Evolutionary conservation across 2,329 filamentous ascomycete genomes (phyloP).

Genomic region (Teratosphaeriaceae sp.): DNA sequence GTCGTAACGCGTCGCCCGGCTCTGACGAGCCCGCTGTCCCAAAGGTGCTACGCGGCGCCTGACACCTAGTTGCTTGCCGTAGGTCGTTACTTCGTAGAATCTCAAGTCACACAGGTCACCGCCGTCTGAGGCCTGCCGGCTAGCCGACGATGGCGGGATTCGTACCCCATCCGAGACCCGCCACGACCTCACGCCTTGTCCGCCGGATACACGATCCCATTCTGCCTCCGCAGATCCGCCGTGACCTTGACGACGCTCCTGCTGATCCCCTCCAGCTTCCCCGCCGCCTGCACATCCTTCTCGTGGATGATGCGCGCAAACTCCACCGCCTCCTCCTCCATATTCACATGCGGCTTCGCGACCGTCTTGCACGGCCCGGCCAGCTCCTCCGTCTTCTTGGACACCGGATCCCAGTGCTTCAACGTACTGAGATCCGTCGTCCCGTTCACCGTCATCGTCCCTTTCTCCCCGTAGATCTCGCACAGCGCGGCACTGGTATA

Average conservation of each 20-base stretch:
- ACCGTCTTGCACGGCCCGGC: slow-evolving; percentile 26
- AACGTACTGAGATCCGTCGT: slow-evolving; percentile 41
- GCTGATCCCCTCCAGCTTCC: slow-evolving; percentile 36
- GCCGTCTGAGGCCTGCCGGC: no score
- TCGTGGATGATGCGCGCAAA: slow-evolving; percentile 39
- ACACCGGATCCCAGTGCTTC: slow-evolving; percentile 36
- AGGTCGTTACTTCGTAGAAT: no score
- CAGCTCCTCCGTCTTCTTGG: slow-evolving; percentile 36
- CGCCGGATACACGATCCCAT: slow-evolving; percentile 37
- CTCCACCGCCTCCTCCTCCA: slow-evolving; percentile 42
- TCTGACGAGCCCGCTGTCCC: no score
- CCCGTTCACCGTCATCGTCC: slow-evolving; percentile 37
- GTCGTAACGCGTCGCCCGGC: no score
- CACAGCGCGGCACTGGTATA: slow-evolving; percentile 39
- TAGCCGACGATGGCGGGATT: no score
- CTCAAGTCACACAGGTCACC: no score
- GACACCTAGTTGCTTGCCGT: no score
- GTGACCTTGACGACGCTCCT: slow-evolving; percentile 37
- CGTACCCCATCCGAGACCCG: no score
- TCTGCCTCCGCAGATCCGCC: slow-evolving; percentile 38
- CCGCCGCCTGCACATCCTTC: slow-evolving; percentile 32
- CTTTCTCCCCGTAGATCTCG: slow-evolving; percentile 44
- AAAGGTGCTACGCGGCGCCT: no score
- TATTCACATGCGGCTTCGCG: slow-evolving; percentile 36
- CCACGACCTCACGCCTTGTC: slow-evolving; percentile 15